Conservation (phyloP, 225 moss, liverwort and hornwort species). For the Pseudisothecium myosuroides region DNA sequence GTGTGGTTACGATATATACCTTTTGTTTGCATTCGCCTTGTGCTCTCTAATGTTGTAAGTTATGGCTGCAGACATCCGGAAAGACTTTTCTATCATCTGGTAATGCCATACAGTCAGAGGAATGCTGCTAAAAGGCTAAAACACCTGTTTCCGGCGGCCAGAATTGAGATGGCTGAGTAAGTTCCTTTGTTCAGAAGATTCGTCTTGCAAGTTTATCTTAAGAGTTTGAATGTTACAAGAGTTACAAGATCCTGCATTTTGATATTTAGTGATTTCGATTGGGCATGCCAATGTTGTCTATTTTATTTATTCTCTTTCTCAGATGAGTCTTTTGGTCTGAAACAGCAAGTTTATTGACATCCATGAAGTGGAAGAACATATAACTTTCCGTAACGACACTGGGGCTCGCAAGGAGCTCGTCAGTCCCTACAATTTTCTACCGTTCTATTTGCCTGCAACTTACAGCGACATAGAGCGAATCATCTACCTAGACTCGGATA, state of each 20-base stretch:
- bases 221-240: neutral
- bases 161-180: constrained; percentile 61
- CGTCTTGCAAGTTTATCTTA: neutral
- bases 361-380: constrained; percentile 57
- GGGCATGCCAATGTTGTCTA: neutral
- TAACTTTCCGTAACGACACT: constrained; percentile 58
- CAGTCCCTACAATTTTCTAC: constrained; percentile 83
- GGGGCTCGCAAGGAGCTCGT: constrained; percentile 72
- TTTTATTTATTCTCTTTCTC: neutral
- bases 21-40: neutral
- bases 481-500: constrained; percentile 86
- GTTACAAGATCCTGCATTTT: neutral
- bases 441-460: constrained; percentile 61
- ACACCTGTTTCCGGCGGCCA: constrained; percentile 38
- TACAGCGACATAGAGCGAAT: constrained; percentile 58
- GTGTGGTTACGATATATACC: neutral
- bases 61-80: constrained; percentile 73
- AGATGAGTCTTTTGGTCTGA: neutral
- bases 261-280: neutral
- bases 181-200: neutral
- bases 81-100: constrained; percentile 62
- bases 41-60: neutral
- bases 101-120: constrained; percentile 53
- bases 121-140: constrained; percentile 37
- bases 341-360: constrained; percentile 54